Percentiles rank a stretch among this genome's conserved stretches.
These are phyloP conservation scores for Pseudozyma tsukubaensis DNA, from an alignment of 1,284 basidiomycete species.

Conservation along the genomic window DNA sequence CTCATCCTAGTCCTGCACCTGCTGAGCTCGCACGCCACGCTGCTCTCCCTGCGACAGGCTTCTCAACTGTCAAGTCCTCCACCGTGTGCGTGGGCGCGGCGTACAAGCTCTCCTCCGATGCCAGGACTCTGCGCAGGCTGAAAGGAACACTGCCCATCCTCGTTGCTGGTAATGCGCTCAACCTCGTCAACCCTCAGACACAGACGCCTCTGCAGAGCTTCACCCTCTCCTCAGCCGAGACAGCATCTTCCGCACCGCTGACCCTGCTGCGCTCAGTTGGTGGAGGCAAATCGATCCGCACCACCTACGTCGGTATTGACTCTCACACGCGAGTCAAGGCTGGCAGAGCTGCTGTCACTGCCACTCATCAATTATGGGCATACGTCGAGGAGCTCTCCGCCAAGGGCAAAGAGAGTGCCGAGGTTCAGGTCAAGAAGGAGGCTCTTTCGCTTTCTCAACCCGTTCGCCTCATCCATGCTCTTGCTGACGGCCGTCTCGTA, in stretches of 20 bases:
- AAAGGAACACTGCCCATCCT: conserved; percentile 43
- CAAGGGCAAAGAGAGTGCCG: conserved; percentile 45
- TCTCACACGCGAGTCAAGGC: conserved; percentile 23
- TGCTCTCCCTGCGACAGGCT: conserved; percentile 27
- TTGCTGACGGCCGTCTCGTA: conserved; percentile 36
- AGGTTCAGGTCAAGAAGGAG: conserved; percentile 38
- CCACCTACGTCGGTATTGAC: conserved; percentile 38
- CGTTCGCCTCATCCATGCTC: conserved; percentile 38
- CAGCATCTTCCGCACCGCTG: conserved; percentile 33
- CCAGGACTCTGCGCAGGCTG: conserved; percentile 28
- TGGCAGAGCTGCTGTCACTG: conserved; percentile 16
- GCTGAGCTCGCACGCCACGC: conserved; percentile 35
- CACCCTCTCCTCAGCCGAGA: conserved; percentile 34
- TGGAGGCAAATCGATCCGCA: conserved; percentile 27
- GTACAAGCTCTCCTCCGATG: conserved; percentile 47
- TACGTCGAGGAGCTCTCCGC: conserved; percentile 45
- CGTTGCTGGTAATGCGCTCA: conserved; percentile 37
- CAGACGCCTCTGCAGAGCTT: conserved; percentile 51
- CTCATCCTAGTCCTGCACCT: conserved; percentile 26
- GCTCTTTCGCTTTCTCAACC: conserved; percentile 21
- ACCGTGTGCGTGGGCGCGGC: conserved; percentile 36
- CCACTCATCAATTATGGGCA: conserved; percentile 30
- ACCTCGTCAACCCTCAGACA: conserved; percentile 44
- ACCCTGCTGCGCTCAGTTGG: conserved; percentile 32
- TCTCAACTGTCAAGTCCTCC: conserved; percentile 30